phyloP scores from a whole-genome alignment of 176 grass and related monocot genomes.

The Cenchrus purpureus region DNA sequence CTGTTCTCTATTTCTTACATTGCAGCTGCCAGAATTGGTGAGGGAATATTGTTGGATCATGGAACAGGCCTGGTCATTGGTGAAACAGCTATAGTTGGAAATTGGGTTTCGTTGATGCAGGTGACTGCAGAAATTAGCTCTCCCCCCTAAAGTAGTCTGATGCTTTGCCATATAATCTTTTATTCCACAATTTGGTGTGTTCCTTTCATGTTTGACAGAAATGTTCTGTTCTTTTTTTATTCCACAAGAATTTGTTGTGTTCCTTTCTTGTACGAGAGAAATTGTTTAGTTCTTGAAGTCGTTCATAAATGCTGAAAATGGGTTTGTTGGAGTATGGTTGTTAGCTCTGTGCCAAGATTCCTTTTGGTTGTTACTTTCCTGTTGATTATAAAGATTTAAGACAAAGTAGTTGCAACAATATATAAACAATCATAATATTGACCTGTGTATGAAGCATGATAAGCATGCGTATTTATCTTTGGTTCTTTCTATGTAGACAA shows the following conservation, averaged over 20 bases:
- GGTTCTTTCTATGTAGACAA: slow-evolving; percentile 13
- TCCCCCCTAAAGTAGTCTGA: not conserved
- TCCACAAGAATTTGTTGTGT: not conserved
- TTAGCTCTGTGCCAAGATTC: not conserved
- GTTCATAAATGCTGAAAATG: not conserved
- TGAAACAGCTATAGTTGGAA: slow-evolving; percentile 97
- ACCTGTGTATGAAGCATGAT: not conserved
- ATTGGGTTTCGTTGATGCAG: slow-evolving; percentile 99
- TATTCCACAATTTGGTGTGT: not conserved
- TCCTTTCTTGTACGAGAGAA: not conserved
- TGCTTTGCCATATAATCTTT: slow-evolving; percentile 17
- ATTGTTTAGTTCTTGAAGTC: not conserved
- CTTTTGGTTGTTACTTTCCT: not conserved
- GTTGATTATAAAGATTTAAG: not conserved
- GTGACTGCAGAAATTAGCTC: slow-evolving; percentile 34
- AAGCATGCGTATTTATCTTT: not conserved
- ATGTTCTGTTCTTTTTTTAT: slow-evolving; percentile 11
- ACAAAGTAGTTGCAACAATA: not conserved
- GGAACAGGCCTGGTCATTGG: slow-evolving; percentile 96
- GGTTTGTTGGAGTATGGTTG: not conserved
- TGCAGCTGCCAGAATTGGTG: slow-evolving; percentile 91
- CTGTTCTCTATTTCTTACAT: slow-evolving; percentile 42
- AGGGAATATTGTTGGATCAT: slow-evolving; percentile 98
- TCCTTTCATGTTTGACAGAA: not conserved
- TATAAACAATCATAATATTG: not conserved